Evolutionary conservation across 176 grass and related monocot species (phyloP), one percentile per base, ranked within the genome.

Genomic region (Saccharum spontaneum): DNA sequence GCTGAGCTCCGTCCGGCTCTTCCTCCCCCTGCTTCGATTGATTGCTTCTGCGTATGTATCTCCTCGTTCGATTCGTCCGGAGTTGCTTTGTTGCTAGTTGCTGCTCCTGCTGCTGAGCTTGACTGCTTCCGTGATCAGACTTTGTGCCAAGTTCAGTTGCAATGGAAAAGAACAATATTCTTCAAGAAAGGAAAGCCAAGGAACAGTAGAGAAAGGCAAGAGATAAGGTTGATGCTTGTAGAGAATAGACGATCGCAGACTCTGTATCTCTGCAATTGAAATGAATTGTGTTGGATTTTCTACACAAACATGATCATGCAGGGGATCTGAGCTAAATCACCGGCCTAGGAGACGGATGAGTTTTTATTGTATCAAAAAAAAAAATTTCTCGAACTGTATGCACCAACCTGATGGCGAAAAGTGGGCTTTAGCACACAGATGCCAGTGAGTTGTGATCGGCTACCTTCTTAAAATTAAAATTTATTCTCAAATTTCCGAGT

Each of bases 91-190:
- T 22, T 17, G 1, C 55, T 59, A 8, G 55, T 0, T 23, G 30
- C 30, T 88, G 20, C 72, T 61, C 22, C 49, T 34, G 45, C 43
- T 48, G 28, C 38, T 22, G 79, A 69, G 72, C 76, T 61, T 26
- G n/a, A 62, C n/a, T 62, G 59, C 8, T 70, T 43, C 48, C 7
- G 12, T 10, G 2, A 26, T 44, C 75, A 34, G 7, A 41, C 7
- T 46, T 52, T 44, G 7, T 10, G 31, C 37, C 22, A 37, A 45
- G 52, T 62, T 46, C 20, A 46, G 50, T 28, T 61, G 37, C 83
- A 17, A 22, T 0, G 17, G 22, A 22, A 34, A 73, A 52, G 15
- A 52, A 52, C 16, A 6, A 1, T 52, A 52, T 52, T 52, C 15
- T 52, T 52, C 15, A 52, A 1, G 7, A 54, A 1, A 26, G 41